phyloP scores from a whole-genome alignment of 495 filamentous ascomycete genomes.

The Paragyromitra xinjiangensis region DNA sequence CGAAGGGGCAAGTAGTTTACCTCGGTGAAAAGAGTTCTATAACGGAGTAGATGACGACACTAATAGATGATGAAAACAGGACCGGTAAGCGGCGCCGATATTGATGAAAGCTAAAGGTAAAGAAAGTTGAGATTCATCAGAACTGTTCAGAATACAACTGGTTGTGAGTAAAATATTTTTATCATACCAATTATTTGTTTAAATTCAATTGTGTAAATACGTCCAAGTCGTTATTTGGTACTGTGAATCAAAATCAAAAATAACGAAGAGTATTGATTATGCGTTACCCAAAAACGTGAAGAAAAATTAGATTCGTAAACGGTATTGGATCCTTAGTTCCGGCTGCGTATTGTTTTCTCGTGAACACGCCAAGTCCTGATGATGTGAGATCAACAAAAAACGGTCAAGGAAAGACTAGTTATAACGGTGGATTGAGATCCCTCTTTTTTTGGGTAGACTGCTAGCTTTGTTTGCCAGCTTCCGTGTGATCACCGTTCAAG shows the following conservation, averaged over 20 bases:
- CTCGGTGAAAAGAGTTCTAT: constrained; percentile 32
- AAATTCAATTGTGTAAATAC: constrained; percentile 30
- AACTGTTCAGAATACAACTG: constrained; percentile 11
- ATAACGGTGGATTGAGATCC: constrained; percentile 14
- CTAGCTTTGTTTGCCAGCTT: constrained; percentile 51
- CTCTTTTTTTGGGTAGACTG: constrained; percentile 31
- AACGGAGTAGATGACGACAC: constrained; percentile 42
- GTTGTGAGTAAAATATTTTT: constrained; percentile 15
- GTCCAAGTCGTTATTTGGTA: constrained; percentile 18
- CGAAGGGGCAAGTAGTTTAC: constrained; percentile 24
- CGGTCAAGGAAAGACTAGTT: constrained; percentile 52
- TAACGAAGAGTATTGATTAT: constrained; percentile 36
- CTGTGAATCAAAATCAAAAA: constrained; percentile 27
- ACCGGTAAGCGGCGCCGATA: constrained; percentile 26
- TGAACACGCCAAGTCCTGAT: constrained; percentile 31
- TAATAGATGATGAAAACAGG: constrained; percentile 20
- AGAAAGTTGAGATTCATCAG: constrained; percentile 24
- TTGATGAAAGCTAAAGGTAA: constrained; percentile 29
- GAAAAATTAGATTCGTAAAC: constrained; percentile 45
- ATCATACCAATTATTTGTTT: constrained; percentile 38
- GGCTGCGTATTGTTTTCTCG: constrained; percentile 34
- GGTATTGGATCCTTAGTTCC: constrained; percentile 43
- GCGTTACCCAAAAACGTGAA: constrained; percentile 48
- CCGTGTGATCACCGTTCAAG: constrained; percentile 46
- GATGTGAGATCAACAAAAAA: constrained; percentile 43